Base-by-base conservation (phyloP, 352 stramenopile species). In the Phytophthora ramorum region DNA sequence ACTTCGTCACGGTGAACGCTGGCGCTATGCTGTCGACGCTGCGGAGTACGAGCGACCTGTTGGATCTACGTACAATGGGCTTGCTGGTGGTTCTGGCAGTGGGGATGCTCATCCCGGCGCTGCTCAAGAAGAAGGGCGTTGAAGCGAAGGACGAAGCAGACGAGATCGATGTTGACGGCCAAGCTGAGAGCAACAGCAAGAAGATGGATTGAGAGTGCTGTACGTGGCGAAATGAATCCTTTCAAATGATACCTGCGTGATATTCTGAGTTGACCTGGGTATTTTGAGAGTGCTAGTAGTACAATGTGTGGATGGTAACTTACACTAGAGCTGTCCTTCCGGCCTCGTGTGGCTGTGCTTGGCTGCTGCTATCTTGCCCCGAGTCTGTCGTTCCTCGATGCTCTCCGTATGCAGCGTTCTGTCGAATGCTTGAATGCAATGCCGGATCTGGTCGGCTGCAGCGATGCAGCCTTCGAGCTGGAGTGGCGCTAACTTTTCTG, bases 1-100 rank as follows among this genome's bases (percentile, higher is more conserved):
- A 93, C 65, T 91, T 92, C 44, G 80, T 93, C 53, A 95, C 86
- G 16, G 84, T 92, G 7, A 73, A 95, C 53, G 86, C 86, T 1
- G 86, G 86, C 16, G 81, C 79, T 8, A 91, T 92, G 85, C 61
- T 96, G 10, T 88, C 83, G 22, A 84, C 76, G n/a, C 72, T 96
- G 28, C 53, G 58, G 28, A 89, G 76, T 55, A 87, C 85, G 13
- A 82, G 79, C 22, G 85, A 94, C 45, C 60, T 94, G 47, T 61
- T 94, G 45, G 80, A 92, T 47, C 68, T 71, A 14, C 68, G 69
- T 6, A 90, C 83, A 0, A 70, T 92, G 34, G 85, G 78, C 3
- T 79, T 81, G 47, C 63, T 94, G 14, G 51, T 88, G 28, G 47
- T 92, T 10, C 65, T 91, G 16, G 78, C 80, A 4, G n/a, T 82